Percentiles rank a stretch among this genome's conserved stretches.
phyloP scores from a whole-genome alignment of 768 basidiomycete genomes.

The Ramaria sp. region DNA sequence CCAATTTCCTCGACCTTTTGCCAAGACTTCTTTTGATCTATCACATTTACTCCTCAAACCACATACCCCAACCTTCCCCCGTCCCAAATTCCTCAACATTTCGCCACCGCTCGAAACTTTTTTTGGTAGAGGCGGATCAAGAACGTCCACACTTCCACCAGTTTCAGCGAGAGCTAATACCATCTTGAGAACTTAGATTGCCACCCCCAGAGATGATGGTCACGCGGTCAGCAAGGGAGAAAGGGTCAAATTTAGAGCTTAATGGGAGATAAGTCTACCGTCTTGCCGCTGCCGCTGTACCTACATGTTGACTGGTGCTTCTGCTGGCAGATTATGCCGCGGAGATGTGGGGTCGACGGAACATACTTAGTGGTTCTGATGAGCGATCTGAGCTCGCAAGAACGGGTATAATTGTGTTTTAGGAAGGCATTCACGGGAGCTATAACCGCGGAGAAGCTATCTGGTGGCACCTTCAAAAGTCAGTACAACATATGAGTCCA shows the following conservation, averaged over 20 bases:
- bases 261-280: too few species aligned
- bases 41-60: slow-evolving; percentile 40
- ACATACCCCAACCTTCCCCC: slow-evolving; percentile 46
- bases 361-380: neutral
- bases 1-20: slow-evolving; percentile 45
- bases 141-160: slow-evolving; percentile 60
- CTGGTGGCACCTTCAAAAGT: too few species aligned
- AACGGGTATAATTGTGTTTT: neutral
- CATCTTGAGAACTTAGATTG: slow-evolving; percentile 66
- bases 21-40: slow-evolving; percentile 52
- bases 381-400: neutral
- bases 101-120: slow-evolving; percentile 43
- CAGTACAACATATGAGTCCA: too few species aligned
- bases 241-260: slow-evolving; percentile 12
- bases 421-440: too few species aligned
- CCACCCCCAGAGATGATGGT: slow-evolving; percentile 51
- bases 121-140: slow-evolving; percentile 46
- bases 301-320: neutral
- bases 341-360: neutral
- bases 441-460: too few species aligned
- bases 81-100: slow-evolving; percentile 33
- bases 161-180: slow-evolving; percentile 63
- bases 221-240: slow-evolving; percentile 23
- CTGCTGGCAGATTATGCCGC: neutral
- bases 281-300: neutral